Conservation (phyloP, 2,329 filamentous ascomycete species). For the Epichloe glyceriae region DNA sequence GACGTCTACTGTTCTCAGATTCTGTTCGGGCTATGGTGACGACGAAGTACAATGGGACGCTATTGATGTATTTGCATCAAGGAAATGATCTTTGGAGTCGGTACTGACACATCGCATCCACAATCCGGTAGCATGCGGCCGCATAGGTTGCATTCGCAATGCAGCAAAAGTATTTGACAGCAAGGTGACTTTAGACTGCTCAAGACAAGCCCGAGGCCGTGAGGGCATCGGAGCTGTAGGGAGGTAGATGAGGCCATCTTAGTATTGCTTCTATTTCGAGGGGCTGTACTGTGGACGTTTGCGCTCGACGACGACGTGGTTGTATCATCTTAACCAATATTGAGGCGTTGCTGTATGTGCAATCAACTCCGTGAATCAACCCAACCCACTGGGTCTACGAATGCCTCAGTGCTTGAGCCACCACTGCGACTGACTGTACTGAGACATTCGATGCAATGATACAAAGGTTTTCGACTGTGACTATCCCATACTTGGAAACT, state of each 20-base stretch:
- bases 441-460: not conserved
- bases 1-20: not conserved
- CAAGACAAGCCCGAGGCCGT: not conserved
- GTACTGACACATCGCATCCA: not conserved
- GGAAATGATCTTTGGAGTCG: not conserved
- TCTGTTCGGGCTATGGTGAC: not conserved
- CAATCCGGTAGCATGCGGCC: not conserved
- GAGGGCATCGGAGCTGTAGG: not conserved
- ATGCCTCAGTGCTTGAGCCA: not conserved
- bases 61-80: not conserved
- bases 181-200: not conserved
- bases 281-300: not conserved
- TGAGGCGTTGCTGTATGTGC: not conserved
- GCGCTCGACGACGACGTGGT: not conserved
- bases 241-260: not conserved
- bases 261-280: not conserved
- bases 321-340: not conserved
- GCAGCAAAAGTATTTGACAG: not conserved
- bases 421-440: not conserved
- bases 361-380: too few species aligned
- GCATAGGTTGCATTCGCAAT: not conserved
- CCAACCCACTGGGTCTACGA: not conserved
- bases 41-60: not conserved
- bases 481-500: too few species aligned
- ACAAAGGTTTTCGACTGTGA: not conserved